Evolutionary conservation across 148 eudicot species (phyloP), one percentile per base, ranked within the genome.

Genomic region (Arbutus unedo): DNA sequence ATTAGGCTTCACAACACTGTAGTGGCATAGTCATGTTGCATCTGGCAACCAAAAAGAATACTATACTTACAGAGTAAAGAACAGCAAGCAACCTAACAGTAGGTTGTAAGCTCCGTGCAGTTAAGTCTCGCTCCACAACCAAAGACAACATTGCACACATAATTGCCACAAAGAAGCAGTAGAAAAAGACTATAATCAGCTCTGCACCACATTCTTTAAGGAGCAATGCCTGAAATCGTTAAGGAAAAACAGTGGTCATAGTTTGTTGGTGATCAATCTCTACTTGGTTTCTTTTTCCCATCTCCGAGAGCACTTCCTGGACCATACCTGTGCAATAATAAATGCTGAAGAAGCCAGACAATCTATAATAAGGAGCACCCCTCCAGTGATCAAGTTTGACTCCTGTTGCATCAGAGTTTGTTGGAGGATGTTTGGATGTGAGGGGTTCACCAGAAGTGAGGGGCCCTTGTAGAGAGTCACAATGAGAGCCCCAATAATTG

Each of bases 151-250:
- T 47, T 78, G 91, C 90, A 57, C 92, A 89, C 87, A 91, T 86
- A 86, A 94, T 85, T 55, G 94, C 94, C 78, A 92, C 91, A 82
- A 92, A 91, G 87, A 88, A 91, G 91, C 94, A 91, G 88, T 94
- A 93, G 84, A 90, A 90, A 85, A 91, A 90, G 71, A 91, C 92
- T 70, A 92, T 86, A 85, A 91, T 86, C 81, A 96, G 85, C 89
- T 89, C 92, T 56, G 95, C 95, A 55, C 92, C 88, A 82, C 84
- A 94, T 56, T 85, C 88, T 87, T 83, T 86, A n/a, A 94, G 90
- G 81, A 94, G 86, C 57, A 85, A 50, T 55, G 94, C 93, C 96
- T 96, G 89, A 81, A 85, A 74, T 74, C 81, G 50, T 4, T 56
- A 72, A 51, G 45, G 57, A 15, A 66, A 83, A 82, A 71, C 53